Base-by-base conservation (phyloP, 768 basidiomycete genomes). In the Phlebiopsis gigantea region DNA sequence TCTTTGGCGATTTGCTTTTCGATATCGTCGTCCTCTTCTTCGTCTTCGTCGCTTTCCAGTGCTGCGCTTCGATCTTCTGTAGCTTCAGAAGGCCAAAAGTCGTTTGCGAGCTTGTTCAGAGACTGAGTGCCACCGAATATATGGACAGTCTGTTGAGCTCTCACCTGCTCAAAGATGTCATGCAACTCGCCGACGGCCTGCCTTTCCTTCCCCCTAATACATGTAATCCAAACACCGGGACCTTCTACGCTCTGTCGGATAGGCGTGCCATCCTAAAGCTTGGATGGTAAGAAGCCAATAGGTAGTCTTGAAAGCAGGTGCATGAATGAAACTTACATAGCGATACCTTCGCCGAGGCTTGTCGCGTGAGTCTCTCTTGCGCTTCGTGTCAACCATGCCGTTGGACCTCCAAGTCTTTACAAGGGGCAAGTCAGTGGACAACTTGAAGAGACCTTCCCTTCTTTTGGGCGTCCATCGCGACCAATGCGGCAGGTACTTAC, bases 161-260 rank as follows among this genome's bases (percentile, higher is more conserved):
- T 63, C 60, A 91, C 91, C 51, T 79, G 79, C 57, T 91, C 87
- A 54, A 93, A 90, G 9, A 93, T 64, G 64, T 91, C 88, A 60
- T 85, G 86, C 31, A 90, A 69, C 66, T 93, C 91, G 34, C 85
- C 83, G 4, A 90, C 80, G 0, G 87, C 79, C 64, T 85, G 85
- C 60, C 80, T 87, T 68, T 93, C 92, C 62, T 86, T 93, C 19
- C 91, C 91, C 68, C 87, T 90, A 28, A 90, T 79, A 62, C 89
- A 93, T 64, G 85, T 90, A 9, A 83, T 87, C 90, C 91, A 93
- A 19, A 93, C 72, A 17, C 91, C 90, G 19, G 91, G 91, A 8
- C 91, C 91, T 58, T 88, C 87, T 56, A 92, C 79, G 24, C 74
- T 69, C 43, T 79, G 72, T 68, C 82, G 88, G 26, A 84, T 77